A percentile compares a stretch with the other conserved stretches of the same genome.
Conservation (phyloP, 202 grass and related monocot species). For the Bolboschoenoplectus hybrid region DNA sequence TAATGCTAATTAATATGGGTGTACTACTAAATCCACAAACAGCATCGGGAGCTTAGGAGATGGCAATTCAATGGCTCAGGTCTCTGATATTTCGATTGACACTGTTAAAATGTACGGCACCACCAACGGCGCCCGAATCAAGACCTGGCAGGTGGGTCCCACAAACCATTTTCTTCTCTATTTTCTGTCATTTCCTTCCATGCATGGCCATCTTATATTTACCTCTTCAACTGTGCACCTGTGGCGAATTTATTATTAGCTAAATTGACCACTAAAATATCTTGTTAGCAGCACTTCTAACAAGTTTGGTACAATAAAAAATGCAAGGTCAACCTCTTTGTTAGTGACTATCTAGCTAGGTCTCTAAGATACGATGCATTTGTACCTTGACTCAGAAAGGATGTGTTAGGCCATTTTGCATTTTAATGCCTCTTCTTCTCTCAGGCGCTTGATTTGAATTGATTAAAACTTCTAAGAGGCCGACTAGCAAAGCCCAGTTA, state of each 20-base stretch:
- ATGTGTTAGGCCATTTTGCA: slow-evolving; percentile 28
- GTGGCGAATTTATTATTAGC: neutral
- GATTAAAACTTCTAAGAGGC: neutral
- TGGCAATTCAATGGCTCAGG: slow-evolving; percentile 46
- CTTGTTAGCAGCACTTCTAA: neutral
- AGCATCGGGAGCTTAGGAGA: slow-evolving; percentile 78
- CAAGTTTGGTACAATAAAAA: neutral
- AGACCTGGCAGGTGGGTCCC: slow-evolving; percentile 61
- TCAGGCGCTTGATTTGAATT: neutral
- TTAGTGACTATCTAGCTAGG: neutral
- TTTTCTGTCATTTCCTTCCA: neutral
- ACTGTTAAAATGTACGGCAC: slow-evolving; percentile 54
- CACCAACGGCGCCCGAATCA: slow-evolving; percentile 75
- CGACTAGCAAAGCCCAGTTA: neutral
- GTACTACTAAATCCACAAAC: slow-evolving; percentile 21
- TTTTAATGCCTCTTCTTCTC: neutral
- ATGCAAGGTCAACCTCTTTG: neutral
- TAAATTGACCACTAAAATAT: slow-evolving; percentile 9
- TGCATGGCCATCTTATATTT: neutral
- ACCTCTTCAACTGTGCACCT: neutral
- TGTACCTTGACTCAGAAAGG: neutral
- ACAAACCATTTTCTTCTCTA: neutral
- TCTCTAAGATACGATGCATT: neutral
- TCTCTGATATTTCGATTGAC: slow-evolving; percentile 57
- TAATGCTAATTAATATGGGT: slow-evolving; percentile 9